Base-by-base conservation (phyloP, 176 grass and related monocot species). In the Lolium perenne region DNA sequence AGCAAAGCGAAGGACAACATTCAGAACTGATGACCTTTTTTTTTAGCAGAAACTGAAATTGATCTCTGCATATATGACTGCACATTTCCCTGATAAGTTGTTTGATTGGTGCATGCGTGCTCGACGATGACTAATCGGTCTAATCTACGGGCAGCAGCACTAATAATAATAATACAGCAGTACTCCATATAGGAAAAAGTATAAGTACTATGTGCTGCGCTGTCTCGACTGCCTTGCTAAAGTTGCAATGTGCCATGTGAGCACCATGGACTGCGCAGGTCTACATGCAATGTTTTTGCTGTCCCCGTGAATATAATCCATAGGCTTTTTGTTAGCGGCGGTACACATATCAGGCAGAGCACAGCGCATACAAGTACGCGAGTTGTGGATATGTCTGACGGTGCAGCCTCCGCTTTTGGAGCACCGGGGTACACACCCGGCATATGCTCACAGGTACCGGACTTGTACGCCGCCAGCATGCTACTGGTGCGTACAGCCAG, bases 241-340 rank as follows among this genome's bases (percentile, higher is more conserved):
- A 83, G 84, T 55, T 41, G 84, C 74, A n/a, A 15, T 73, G 53
- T 45, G 59, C 74, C 66, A 87, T 79, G 74, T 83, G 74, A 70
- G 22, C 22, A 55, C 81, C 74, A 73, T 78, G 65, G 64, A 83
- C n/a, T 15, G 11, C 10, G 21, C n/a, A 26, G 53, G 43, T 38
- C 13, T 32, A 57, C 64, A 1, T n/a, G 73, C 64, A 2, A 56
- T 86, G 79, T 47, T 87, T 77, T 79, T 57, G 17, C 56, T 83
- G 84, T 90, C 80, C 56, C 74, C 63, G 13, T 20, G 81, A 29
- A 29, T 29, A 29, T 29, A 63, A 88, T 88, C 7, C 0, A 2
- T 32, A 73, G 46, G 47, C 79, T 46, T 63, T 74, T 73, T 2
- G 38, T 55, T 68, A 66, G 47, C 12, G 20, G 56, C 56, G 9